These are phyloP conservation scores for Sanghuangporus weigelae DNA, from an alignment of 1,284 basidiomycete genomes.

Conservation along the genomic window DNA sequence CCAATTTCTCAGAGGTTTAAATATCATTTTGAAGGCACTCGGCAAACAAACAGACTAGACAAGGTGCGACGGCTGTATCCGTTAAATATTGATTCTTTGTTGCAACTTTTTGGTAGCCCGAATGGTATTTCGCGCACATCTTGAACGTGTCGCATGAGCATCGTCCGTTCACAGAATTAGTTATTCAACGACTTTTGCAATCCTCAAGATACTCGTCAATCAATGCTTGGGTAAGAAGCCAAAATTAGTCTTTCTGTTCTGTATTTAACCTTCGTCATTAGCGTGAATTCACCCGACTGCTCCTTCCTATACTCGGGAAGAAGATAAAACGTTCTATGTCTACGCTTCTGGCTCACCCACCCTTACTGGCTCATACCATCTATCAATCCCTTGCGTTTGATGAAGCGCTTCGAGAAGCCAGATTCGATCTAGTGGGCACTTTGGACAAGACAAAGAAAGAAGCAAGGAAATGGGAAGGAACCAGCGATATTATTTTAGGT, in stretches of 20 bases:
- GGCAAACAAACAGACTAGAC: constrained; percentile 88
- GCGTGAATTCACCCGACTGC: constrained; percentile 75
- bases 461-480: constrained; percentile 57
- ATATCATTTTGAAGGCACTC: constrained; percentile 89
- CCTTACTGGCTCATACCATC: constrained; percentile 90
- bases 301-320: constrained; percentile 63
- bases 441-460: constrained; percentile 28
- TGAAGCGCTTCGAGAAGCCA: constrained; percentile 70
- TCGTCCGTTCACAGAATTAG: constrained; percentile 66
- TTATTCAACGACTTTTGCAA: constrained; percentile 69
- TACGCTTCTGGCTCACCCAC: constrained; percentile 68
- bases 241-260: background rate
- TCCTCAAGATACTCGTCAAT: constrained; percentile 57
- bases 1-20: constrained; percentile 87
- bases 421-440: constrained; percentile 58
- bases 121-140: constrained; percentile 95
- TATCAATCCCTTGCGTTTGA: constrained; percentile 92
- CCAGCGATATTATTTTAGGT: constrained; percentile 78
- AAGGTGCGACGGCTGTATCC: constrained; percentile 50
- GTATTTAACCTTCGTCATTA: constrained; percentile 27
- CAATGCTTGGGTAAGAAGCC: constrained; percentile 63
- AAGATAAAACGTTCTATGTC: constrained; percentile 77
- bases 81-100: background rate
- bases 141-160: constrained; percentile 83
- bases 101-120: constrained; percentile 55